Conservation (phyloP, 306 rosid species). For the Sicyos baderoa region DNA sequence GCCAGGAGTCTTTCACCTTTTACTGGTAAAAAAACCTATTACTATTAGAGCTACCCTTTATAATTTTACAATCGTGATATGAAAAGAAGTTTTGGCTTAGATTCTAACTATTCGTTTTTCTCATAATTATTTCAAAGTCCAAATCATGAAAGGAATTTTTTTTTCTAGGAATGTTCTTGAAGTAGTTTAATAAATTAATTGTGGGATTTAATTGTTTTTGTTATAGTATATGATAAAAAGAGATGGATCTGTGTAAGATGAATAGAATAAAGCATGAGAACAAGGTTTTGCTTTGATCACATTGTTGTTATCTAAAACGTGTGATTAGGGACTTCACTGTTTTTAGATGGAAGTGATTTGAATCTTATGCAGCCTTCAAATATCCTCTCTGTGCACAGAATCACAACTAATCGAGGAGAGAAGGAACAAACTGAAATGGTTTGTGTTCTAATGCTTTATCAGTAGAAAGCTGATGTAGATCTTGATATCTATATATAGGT, state of each 20-base stretch:
- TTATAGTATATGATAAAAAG: background rate
- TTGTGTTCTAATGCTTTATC: background rate
- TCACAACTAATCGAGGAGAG: background rate
- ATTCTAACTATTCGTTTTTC: background rate
- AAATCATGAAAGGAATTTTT: background rate
- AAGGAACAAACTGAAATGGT: background rate
- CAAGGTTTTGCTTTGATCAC: background rate
- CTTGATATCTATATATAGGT: background rate
- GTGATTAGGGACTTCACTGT: background rate
- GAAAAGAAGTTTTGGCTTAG: background rate
- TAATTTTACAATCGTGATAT: background rate
- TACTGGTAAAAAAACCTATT: no score
- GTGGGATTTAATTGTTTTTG: background rate
- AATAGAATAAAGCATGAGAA: background rate
- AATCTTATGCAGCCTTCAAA: no score
- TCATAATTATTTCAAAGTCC: background rate
- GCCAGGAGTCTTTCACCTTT: background rate
- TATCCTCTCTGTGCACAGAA: background rate
- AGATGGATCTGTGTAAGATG: conserved; percentile 1
- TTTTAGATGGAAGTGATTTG: background rate
- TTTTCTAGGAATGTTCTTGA: background rate
- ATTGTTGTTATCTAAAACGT: background rate
- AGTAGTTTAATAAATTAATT: background rate
- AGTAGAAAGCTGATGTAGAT: background rate
- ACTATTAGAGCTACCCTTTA: background rate